phyloP scores from a whole-genome alignment of 345 rosid genomes.

The Euphorbia peplus region DNA sequence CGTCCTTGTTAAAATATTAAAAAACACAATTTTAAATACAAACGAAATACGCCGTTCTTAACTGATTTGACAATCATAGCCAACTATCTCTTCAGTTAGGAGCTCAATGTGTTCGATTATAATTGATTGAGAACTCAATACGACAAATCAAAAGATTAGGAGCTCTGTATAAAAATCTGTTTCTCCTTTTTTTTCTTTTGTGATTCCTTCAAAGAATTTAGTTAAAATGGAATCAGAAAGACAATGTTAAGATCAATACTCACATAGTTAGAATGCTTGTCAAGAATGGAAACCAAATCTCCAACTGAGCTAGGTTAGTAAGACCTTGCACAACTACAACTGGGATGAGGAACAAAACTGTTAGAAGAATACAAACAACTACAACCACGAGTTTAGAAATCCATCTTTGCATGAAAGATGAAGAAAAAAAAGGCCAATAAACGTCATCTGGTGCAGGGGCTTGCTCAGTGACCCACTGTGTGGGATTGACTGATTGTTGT shows the following conservation, averaged over 20 bases:
- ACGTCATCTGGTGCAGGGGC: slow-evolving; percentile 90
- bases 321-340: slow-evolving; percentile 95
- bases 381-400: slow-evolving; percentile 63
- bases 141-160: too few species aligned
- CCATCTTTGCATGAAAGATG: slow-evolving; percentile 84
- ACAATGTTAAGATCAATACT: slow-evolving; percentile 28
- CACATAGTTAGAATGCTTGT: slow-evolving; percentile 66
- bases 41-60: too few species aligned
- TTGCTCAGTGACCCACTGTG: slow-evolving; percentile 77
- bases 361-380: slow-evolving; percentile 69
- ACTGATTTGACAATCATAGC: too few species aligned
- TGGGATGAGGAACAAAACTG: slow-evolving; percentile 79
- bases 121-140: too few species aligned
- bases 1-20: neutral
- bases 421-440: slow-evolving; percentile 93
- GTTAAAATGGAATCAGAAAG: neutral
- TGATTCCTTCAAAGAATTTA: too few species aligned
- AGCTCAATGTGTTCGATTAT: too few species aligned
- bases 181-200: too few species aligned
- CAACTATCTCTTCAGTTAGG: too few species aligned
- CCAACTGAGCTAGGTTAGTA: slow-evolving; percentile 75
- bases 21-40: too few species aligned
- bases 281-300: slow-evolving; percentile 73
- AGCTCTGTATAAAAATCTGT: too few species aligned
- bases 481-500: slow-evolving; percentile 81